Base-by-base conservation (phyloP, 2,329 filamentous ascomycete genomes). In the Tolypocladium paradoxum region DNA sequence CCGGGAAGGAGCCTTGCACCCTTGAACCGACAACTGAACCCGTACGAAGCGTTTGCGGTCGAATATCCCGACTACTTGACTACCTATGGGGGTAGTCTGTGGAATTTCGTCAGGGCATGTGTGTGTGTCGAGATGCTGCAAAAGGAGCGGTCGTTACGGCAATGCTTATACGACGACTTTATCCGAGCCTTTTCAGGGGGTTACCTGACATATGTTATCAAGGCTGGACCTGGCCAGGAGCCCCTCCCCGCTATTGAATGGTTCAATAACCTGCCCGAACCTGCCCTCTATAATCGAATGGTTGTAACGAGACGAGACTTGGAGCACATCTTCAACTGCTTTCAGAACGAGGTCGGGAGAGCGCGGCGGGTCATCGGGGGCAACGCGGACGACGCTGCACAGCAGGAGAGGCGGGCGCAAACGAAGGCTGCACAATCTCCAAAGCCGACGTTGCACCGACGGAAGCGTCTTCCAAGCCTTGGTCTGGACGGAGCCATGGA, bases 111-210 rank as follows among this genome's bases (percentile, higher is more conserved):
- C 27, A 67, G 65, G 24, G 74, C 73, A 0, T 73, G 76, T 50
- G 61, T 74, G 0, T 74, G 68, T 56, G 59, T 80, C 8, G 63
- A 72, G 20, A 68, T 66, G 50, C 63, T 76, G 1, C 63, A 65
- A 43, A 58, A 63, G 27, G 57, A 63, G 14, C 63, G 64, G 9
- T 50, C 58, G 5, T 59, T 79, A 20, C 66, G 70, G 14, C 68
- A 70, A 27, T 76, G 66, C 51, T 60, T 78, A 0, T 81, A 73
- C 54, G 79, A 82, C 57, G 78, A 81, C 52, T 77, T 80, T 51
- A 71, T 82, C 33, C 65, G 72, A 8, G 61, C 64, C 2, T 79
- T 74, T 50, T 65, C 70, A 2, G 61, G 61, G 1, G 68, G 71
- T 1, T 82, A 72, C 56, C 56, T 70, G 7, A 56, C 60, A 0